phyloP scores from a whole-genome alignment of 1,139 yeast species.

The Debaryomycetaceae sp. region DNA sequence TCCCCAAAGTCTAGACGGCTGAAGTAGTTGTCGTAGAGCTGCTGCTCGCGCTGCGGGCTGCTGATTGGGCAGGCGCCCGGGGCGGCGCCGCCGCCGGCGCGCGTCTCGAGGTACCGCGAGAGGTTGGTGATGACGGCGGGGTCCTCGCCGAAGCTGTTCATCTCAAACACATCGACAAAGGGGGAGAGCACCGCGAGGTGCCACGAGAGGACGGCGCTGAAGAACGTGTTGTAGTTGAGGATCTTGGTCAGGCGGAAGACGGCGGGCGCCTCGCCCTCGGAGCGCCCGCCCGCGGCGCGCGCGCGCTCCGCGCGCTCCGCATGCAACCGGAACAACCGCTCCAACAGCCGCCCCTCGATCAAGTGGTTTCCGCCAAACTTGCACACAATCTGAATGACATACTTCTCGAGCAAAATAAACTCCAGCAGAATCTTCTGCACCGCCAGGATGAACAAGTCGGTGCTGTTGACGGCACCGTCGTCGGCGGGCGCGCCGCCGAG shows the following conservation, averaged over 20 bases:
- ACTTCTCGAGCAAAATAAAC: slow-evolving; percentile 37
- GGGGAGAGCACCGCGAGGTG: slow-evolving; percentile 34
- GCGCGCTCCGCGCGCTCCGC: slow-evolving; percentile 13
- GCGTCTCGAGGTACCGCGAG: not conserved
- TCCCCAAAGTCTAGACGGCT: slow-evolving; percentile 22
- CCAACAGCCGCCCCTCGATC: slow-evolving; percentile 22
- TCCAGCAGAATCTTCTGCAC: slow-evolving; percentile 39
- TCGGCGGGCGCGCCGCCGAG: slow-evolving; percentile 19
- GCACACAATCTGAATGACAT: slow-evolving; percentile 34
- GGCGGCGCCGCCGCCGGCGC: not conserved
- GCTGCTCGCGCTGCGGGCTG: slow-evolving; percentile 24
- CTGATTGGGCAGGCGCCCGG: slow-evolving; percentile 2
- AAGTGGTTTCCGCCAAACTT: slow-evolving; percentile 33
- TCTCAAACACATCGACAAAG: slow-evolving; percentile 33
- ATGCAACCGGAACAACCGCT: slow-evolving; percentile 20
- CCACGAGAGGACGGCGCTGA: slow-evolving; percentile 38
- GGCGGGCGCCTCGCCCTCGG: not conserved
- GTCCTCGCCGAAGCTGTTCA: slow-evolving; percentile 28
- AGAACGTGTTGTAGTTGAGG: slow-evolving; percentile 29
- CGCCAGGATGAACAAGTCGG: slow-evolving; percentile 15
- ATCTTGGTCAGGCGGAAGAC: slow-evolving; percentile 26
- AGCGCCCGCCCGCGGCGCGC: slow-evolving; percentile 4
- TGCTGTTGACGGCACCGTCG: slow-evolving; percentile 9
- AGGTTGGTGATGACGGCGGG: slow-evolving; percentile 12
- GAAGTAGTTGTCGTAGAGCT: slow-evolving; percentile 22